A percentile compares a stretch with the other conserved stretches of the same genome.
Conservation (phyloP, 1,284 basidiomycete species). For the Erythrobasidium hasegawianum region DNA sequence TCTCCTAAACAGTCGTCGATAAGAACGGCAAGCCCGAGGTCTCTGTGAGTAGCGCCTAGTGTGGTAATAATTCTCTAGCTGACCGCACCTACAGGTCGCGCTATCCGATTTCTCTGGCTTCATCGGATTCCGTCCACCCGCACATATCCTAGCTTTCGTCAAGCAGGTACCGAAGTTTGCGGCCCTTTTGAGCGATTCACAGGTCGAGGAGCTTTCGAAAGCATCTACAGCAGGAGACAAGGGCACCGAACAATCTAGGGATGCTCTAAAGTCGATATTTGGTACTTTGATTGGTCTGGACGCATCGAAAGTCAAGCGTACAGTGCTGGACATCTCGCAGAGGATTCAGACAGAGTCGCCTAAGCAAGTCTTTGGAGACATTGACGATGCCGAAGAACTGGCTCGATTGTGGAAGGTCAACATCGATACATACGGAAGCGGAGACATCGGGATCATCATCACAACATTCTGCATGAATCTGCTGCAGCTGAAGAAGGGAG, state of each 20-base stretch:
- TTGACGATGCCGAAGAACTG: conserved; percentile 37
- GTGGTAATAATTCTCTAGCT: neutral
- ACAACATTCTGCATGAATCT: conserved; percentile 39
- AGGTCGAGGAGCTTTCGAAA: conserved; percentile 17
- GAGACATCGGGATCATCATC: conserved; percentile 36
- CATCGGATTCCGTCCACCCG: conserved; percentile 40
- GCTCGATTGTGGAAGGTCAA: conserved; percentile 35
- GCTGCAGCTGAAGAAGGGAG: conserved; percentile 38
- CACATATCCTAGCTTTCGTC: conserved; percentile 35
- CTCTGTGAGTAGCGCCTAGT: conserved; percentile 8
- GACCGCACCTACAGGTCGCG: conserved; percentile 24
- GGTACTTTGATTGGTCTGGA: conserved; percentile 34
- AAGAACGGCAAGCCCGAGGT: conserved; percentile 41
- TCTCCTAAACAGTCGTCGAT: conserved; percentile 35
- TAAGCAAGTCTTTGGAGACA: conserved; percentile 34
- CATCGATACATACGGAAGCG: conserved; percentile 35
- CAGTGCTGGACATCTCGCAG: conserved; percentile 16
- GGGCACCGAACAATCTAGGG: neutral
- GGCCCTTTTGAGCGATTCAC: conserved; percentile 24
- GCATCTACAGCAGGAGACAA: conserved; percentile 11
- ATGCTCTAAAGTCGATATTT: conserved; percentile 37
- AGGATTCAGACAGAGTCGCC: conserved; percentile 34
- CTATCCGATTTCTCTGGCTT: conserved; percentile 40
- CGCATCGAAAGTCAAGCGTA: conserved; percentile 25
- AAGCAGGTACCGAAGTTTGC: conserved; percentile 33